Percentiles rank a stretch among this genome's conserved stretches.
These are phyloP conservation scores for Mycena vulgaris DNA, from an alignment of 768 basidiomycete genomes.

Conservation along the genomic window DNA sequence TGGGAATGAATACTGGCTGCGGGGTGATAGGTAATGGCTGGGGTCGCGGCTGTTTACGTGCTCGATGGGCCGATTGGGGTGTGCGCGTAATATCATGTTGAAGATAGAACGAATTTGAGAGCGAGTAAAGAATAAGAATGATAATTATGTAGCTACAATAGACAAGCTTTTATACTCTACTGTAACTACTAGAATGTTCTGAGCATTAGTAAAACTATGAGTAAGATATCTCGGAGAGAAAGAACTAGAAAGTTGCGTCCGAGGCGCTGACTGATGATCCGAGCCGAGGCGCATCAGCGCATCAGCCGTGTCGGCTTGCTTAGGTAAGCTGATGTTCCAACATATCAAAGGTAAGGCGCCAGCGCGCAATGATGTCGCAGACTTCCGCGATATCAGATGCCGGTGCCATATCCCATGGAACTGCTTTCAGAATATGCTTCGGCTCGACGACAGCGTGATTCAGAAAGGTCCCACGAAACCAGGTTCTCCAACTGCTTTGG, in stretches of 20 bases:
- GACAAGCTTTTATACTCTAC: neutral
- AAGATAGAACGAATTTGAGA: neutral
- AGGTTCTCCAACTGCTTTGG: conserved; percentile 13
- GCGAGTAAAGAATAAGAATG: neutral
- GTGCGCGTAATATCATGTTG: conserved; percentile 5
- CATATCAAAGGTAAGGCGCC: conserved; percentile 22
- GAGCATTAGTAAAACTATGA: neutral
- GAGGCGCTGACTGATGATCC: conserved; percentile 2
- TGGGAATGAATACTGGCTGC: conserved; percentile 5
- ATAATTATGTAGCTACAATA: neutral
- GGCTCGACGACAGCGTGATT: conserved; percentile 1
- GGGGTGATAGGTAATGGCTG: neutral
- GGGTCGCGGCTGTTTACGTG: neutral
- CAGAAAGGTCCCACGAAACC: neutral
- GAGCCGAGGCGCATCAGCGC: conserved; percentile 4
- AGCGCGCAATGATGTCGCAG: conserved; percentile 8
- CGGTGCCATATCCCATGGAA: conserved; percentile 5
- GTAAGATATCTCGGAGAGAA: neutral
- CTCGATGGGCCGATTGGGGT: neutral
- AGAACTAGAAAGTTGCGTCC: neutral
- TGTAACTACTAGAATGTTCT: conserved; percentile 1
- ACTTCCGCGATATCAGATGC: conserved; percentile 1
- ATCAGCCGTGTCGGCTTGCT: conserved; percentile 7
- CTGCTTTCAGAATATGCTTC: neutral
- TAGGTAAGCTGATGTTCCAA: too few species aligned